Percentiles rank a stretch among this genome's conserved stretches.
Conservation (phyloP, 1,139 yeast species). For the Yamadazyma spencermartinsiae region DNA sequence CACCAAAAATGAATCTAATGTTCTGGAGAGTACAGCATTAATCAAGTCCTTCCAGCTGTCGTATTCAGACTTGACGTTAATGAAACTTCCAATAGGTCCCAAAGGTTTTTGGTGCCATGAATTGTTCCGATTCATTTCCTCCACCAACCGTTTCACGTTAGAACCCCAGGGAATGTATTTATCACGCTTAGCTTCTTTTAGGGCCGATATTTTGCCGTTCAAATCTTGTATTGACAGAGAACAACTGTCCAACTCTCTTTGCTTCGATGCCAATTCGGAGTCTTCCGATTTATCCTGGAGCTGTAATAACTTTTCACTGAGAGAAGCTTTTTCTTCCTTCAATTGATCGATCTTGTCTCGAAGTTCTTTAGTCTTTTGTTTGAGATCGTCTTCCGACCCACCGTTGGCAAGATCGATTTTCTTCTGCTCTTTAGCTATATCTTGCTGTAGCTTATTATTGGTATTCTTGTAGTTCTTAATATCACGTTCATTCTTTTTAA, state of each 20-base stretch:
- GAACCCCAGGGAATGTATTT: constrained; percentile 50
- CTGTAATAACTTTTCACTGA: not conserved
- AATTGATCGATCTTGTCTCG: constrained; percentile 6
- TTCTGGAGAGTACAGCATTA: constrained; percentile 48
- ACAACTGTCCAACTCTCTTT: constrained; percentile 9
- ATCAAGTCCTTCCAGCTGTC: constrained; percentile 64
- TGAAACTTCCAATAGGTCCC: constrained; percentile 80
- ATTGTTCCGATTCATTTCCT: constrained; percentile 35
- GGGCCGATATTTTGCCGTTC: constrained; percentile 15
- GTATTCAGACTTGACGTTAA: constrained; percentile 56
- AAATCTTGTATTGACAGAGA: constrained; percentile 12
- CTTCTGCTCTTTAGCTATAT: constrained; percentile 29
- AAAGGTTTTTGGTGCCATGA: constrained; percentile 56
- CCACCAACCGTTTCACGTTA: constrained; percentile 40
- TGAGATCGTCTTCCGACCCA: constrained; percentile 34
- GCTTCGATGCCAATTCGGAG: constrained; percentile 2
- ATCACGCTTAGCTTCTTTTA: constrained; percentile 25
- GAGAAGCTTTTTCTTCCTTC: not conserved
- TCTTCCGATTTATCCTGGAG: not conserved
- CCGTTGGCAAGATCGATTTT: constrained; percentile 42
- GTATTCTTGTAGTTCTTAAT: constrained; percentile 27
- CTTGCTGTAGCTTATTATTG: constrained; percentile 14
- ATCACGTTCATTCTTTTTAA: constrained; percentile 23
- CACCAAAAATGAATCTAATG: constrained; percentile 68
- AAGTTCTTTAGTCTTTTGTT: constrained; percentile 12